These are phyloP conservation scores for Sonneratia alba DNA, from an alignment of 345 rosid species.

Conservation along the genomic window DNA sequence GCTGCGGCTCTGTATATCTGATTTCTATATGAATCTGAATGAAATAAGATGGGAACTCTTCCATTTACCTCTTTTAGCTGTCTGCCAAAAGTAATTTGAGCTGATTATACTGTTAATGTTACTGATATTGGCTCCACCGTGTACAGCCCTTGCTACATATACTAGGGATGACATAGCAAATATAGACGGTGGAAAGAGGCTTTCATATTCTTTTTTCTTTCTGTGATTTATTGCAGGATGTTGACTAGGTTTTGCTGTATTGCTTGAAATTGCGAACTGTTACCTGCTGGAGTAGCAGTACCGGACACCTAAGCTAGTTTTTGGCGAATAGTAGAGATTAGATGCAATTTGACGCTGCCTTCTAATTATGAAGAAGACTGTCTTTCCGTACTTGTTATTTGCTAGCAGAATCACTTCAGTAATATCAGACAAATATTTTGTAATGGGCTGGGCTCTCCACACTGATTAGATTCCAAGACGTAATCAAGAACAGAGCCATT, in stretches of 20 bases:
- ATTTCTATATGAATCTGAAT: background rate
- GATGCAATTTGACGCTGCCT: background rate
- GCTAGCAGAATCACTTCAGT: background rate
- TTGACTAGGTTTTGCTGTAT: background rate
- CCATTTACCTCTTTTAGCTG: background rate
- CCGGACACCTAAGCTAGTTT: background rate
- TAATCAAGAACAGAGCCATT: background rate
- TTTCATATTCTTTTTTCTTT: background rate
- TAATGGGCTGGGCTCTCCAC: background rate
- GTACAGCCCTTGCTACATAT: background rate
- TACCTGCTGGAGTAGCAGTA: background rate
- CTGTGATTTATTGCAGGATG: background rate
- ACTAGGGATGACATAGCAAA: background rate
- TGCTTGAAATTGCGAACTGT: background rate
- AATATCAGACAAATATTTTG: background rate
- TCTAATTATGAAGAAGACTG: background rate
- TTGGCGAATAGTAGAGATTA: background rate
- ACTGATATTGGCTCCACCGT: background rate
- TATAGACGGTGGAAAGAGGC: background rate
- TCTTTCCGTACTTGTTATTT: background rate
- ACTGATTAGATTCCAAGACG: background rate
- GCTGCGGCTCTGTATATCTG: background rate
- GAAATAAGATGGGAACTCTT: background rate
- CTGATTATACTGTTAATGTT: background rate
- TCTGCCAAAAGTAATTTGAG: background rate